A percentile compares a stretch with the other conserved stretches of the same genome.
These are phyloP conservation scores for Solanum lycopersicoides DNA, from an alignment of 257 asterid species.

Conservation along the genomic window DNA sequence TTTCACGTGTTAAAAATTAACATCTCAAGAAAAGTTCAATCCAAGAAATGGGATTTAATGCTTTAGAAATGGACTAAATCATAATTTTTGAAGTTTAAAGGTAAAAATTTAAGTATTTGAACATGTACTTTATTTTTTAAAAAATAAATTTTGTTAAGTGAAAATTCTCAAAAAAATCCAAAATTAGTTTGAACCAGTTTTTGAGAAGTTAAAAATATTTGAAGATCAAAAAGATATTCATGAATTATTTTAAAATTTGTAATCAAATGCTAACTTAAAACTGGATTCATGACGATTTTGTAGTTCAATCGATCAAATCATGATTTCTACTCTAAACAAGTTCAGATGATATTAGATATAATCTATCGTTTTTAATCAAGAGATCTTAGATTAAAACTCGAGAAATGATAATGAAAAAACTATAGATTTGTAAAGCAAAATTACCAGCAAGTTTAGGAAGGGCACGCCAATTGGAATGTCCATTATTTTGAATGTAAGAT, in stretches of 20 bases:
- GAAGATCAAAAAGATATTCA: not conserved
- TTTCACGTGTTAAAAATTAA: not conserved
- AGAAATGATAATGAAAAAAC: not conserved
- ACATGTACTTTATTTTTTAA: not conserved
- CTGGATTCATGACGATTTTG: too few species aligned
- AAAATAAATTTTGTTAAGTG: not conserved
- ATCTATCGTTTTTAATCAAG: not conserved
- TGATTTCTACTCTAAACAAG: not conserved
- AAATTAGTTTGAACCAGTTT: not conserved
- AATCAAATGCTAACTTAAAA: not conserved
- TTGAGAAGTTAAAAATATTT: not conserved
- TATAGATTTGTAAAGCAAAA: not conserved
- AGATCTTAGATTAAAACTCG: not conserved
- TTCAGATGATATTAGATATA: not conserved
- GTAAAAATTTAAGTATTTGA: not conserved
- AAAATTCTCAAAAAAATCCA: not conserved
- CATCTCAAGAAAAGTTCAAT: not conserved
- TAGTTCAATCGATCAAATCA: not conserved
- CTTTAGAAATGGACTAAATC: not conserved
- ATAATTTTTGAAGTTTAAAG: not conserved
- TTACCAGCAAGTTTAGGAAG: conserved; percentile 5
- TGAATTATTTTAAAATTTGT: not conserved
- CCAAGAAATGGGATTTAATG: not conserved
- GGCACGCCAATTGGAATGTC: conserved; percentile 7
- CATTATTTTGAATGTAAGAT: not conserved